phyloP scores from a whole-genome alignment of 2,329 filamentous ascomycete genomes.

The Endothia cerciana region DNA sequence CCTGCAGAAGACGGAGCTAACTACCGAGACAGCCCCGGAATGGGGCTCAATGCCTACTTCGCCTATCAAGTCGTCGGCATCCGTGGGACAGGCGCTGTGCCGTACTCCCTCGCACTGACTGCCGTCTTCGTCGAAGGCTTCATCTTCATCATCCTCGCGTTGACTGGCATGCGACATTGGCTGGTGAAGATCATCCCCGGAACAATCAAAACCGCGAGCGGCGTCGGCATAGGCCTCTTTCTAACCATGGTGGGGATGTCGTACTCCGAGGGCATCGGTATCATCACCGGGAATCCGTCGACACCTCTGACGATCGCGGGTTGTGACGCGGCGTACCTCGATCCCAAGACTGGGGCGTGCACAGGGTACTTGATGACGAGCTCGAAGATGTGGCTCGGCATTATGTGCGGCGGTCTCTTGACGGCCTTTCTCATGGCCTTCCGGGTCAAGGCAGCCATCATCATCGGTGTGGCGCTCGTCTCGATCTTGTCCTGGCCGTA shows the following conservation, averaged over 20 bases:
- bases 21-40: slow-evolving; percentile 58
- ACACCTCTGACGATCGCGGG: slow-evolving; percentile 80
- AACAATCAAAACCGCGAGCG: slow-evolving; percentile 68
- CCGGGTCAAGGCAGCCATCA: slow-evolving; percentile 74
- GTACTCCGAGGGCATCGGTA: slow-evolving; percentile 81
- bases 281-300: slow-evolving; percentile 70
- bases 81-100: slow-evolving; percentile 59
- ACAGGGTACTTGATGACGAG: slow-evolving; percentile 72
- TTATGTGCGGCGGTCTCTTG: slow-evolving; percentile 78
- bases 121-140: slow-evolving; percentile 68
- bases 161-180: slow-evolving; percentile 75
- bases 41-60: slow-evolving; percentile 71
- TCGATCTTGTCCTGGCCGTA: slow-evolving; percentile 77
- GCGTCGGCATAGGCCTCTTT: slow-evolving; percentile 68
- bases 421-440: slow-evolving; percentile 82
- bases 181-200: slow-evolving; percentile 67
- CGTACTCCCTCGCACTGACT: slow-evolving; percentile 64
- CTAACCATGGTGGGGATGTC: slow-evolving; percentile 69
- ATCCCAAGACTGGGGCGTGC: slow-evolving; percentile 54
- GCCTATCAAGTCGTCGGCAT: slow-evolving; percentile 68
- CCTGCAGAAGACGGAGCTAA: slow-evolving; percentile 26
- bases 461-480: slow-evolving; percentile 72
- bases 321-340: slow-evolving; percentile 62
- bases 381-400: slow-evolving; percentile 82
- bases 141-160: slow-evolving; percentile 65